Evolutionary conservation across 352 stramenopile species (phyloP).

Genomic region (Pythium rishiriense): DNA sequence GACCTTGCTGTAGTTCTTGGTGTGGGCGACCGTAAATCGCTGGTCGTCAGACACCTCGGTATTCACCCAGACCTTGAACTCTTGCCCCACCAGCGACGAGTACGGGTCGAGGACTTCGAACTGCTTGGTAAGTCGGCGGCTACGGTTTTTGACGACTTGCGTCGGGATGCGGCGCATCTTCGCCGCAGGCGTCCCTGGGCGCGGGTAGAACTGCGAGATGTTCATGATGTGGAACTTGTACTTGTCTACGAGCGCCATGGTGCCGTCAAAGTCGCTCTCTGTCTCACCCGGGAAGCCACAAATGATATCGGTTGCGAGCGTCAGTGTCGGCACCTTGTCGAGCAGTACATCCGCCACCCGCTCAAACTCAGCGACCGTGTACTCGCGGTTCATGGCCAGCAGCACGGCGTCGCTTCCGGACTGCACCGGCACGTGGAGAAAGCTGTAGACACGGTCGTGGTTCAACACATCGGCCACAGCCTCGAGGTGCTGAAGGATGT

Average conservation of each 20-base stretch:
- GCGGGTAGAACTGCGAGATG: slow-evolving; percentile 94
- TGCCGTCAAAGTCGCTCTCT: slow-evolving; percentile 88
- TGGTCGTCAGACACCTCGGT: slow-evolving; percentile 83
- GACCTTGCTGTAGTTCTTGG: slow-evolving; percentile 93
- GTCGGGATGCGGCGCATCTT: slow-evolving; percentile 89
- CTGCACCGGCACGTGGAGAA: slow-evolving; percentile 93
- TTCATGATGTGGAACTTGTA: slow-evolving; percentile 92
- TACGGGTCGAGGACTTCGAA: slow-evolving; percentile 89
- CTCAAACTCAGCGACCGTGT: slow-evolving; percentile 83
- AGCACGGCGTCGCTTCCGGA: slow-evolving; percentile 86
- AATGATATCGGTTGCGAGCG: slow-evolving; percentile 93
- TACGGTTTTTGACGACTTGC: slow-evolving; percentile 89
- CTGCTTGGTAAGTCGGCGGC: slow-evolving; percentile 76
- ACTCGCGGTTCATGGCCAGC: slow-evolving; percentile 91
- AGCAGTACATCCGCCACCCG: slow-evolving; percentile 76
- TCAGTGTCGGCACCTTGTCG: slow-evolving; percentile 74
- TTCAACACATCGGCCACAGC: slow-evolving; percentile 80
- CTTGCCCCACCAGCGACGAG: slow-evolving; percentile 53
- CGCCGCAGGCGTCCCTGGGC: slow-evolving; percentile 87
- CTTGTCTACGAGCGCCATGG: slow-evolving; percentile 82
- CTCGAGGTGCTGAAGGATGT: slow-evolving; percentile 88
- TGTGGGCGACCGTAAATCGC: slow-evolving; percentile 84
- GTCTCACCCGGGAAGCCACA: slow-evolving; percentile 91
- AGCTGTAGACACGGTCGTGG: slow-evolving; percentile 84
- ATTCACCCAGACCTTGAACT: slow-evolving; percentile 78